Conservation (phyloP, 1,284 basidiomycete genomes). For the Fistulinella cinereoalba region DNA sequence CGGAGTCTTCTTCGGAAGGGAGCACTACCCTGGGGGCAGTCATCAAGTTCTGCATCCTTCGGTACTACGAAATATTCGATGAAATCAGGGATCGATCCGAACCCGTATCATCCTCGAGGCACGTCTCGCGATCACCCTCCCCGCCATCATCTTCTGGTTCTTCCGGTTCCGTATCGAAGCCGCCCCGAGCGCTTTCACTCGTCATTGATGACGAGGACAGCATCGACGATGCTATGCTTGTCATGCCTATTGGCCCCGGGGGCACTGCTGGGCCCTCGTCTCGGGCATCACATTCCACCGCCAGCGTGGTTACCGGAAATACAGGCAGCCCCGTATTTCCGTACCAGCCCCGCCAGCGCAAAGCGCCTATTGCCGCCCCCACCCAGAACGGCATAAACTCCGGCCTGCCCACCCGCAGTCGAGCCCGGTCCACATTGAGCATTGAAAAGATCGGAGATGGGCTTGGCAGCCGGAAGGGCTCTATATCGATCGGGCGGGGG, state of each 20-base stretch:
- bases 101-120: constrained; percentile 40
- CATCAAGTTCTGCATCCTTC: constrained; percentile 74
- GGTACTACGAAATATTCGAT: constrained; percentile 84
- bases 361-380: constrained; percentile 24
- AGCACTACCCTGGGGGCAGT: constrained; percentile 68
- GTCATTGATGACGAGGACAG: constrained; percentile 59
- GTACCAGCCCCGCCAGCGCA: constrained; percentile 42
- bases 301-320: constrained; percentile 3
- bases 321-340: constrained; percentile 16
- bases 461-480: constrained; percentile 45
- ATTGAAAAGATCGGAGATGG: constrained; percentile 45
- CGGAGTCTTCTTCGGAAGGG: constrained; percentile 37
- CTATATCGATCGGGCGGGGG: constrained; percentile 62
- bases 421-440: constrained; percentile 59
- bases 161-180: constrained; percentile 24
- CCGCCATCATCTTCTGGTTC: constrained; percentile 30
- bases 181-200: constrained; percentile 20
- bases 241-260: constrained; percentile 65
- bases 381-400: constrained; percentile 18
- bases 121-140: constrained; percentile 26
- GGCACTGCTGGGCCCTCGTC: constrained; percentile 13
- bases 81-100: constrained; percentile 68
- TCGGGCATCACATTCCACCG: constrained; percentile 10
- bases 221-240: constrained; percentile 70
- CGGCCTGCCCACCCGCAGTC: constrained; percentile 31